Evolutionary conservation across 176 grass and related monocot genomes (phyloP).

Genomic region (Carex cristatella): DNA sequence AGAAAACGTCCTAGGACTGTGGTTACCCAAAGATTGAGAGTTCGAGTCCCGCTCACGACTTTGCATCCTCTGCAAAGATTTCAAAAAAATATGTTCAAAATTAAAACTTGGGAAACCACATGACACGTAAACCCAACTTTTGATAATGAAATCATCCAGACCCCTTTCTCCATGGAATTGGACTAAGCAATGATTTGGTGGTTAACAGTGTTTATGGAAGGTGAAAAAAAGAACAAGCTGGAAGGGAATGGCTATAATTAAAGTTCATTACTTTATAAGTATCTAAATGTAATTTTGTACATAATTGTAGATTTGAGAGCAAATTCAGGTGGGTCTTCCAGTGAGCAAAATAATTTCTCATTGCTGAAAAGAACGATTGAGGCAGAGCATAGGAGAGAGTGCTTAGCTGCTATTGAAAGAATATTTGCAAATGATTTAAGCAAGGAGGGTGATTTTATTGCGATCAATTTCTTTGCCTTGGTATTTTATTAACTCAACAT

Average conservation of each 20-base stretch:
- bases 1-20: no score
- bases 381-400: conserved; percentile 59
- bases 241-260: not conserved
- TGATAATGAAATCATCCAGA: not conserved
- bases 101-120: not conserved
- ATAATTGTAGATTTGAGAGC: conserved; percentile 24
- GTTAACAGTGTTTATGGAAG: not conserved
- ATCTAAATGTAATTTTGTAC: not conserved
- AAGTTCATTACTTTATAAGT: not conserved
- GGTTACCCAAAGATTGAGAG: no score
- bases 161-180: not conserved
- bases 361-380: conserved; percentile 45
- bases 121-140: not conserved
- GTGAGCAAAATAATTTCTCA: conserved; percentile 38
- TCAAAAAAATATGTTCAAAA: not conserved
- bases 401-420: conserved; percentile 54
- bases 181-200: not conserved
- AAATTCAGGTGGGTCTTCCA: conserved; percentile 28
- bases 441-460: conserved; percentile 49
- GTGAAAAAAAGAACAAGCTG: not conserved
- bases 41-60: no score
- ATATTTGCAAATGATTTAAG: conserved; percentile 55
- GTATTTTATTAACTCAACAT: conserved; percentile 21
- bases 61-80: no score
- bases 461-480: conserved; percentile 88